Evolutionary conservation across 176 grass and related monocot species (phyloP), one percentile per base, ranked within the genome.

Genomic region (Neostapfia colusana): DNA sequence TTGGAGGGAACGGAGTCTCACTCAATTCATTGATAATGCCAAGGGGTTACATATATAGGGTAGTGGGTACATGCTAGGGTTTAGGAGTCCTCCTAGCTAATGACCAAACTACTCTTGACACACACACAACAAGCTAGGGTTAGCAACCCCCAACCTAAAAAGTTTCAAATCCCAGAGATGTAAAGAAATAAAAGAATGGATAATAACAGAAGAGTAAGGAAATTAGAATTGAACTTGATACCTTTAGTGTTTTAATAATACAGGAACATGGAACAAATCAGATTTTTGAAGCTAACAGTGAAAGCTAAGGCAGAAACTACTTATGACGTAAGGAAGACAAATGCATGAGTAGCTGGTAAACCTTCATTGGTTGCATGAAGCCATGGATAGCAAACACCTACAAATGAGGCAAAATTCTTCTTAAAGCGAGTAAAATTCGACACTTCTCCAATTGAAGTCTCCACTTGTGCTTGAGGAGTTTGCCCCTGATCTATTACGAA

Each of bases 351-450:
- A 79, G 56, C 44, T 27, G 36, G 34, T 63, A 34, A 57, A 98
- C 95, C 95, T 95, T 99, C 95, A 72, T 86, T 92, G 25, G 89
- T 99, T 6, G 91, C 95, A 88, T 99, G 95, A 74, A 99, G 95
- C 95, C 91, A 99, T 79, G 95, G 95, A 71, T 99, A 99, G 85
- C 89, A 99, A 92, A 84, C 79, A 82, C 83, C 83, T 56, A 99
- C 73, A 78, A 92, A 46, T 71, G 87, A 71, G 4, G 53, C 63
- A 71, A 99, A 82, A 71, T 82, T 95, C 48, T 84, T 99, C 85
- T 84, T 99, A 73, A 99, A 57, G 78, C 77, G 87, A 42, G 81
- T 66, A 77, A 92, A 12, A 64, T 66, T 84, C 79, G 95, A 92
- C 18, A 85, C 46, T 65, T 84, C 83, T 45, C 73, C 79, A 53